These are phyloP conservation scores for Rostrohypoxylon terebratum DNA, from an alignment of 495 filamentous ascomycete species.

Conservation along the genomic window DNA sequence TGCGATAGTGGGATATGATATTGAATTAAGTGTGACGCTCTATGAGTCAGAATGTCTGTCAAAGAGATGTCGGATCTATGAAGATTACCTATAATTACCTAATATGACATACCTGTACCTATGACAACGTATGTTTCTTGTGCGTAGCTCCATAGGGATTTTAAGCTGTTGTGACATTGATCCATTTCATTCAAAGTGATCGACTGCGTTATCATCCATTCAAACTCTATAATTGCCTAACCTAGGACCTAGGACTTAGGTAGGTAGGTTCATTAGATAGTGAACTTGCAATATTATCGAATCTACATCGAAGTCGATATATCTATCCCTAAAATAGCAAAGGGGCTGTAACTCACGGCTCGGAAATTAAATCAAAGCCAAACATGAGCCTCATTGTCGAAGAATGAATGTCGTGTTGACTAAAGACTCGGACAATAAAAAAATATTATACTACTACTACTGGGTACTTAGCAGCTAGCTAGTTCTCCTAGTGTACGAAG, in stretches of 20 bases:
- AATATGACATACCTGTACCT: no score
- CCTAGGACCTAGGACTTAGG: no score
- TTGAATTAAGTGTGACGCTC: slow-evolving; percentile 14
- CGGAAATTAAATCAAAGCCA: slow-evolving; percentile 14
- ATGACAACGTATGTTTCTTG: not conserved
- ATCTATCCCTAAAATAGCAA: slow-evolving; percentile 10
- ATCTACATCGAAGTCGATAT: not conserved
- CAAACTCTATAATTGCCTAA: no score
- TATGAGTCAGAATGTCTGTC: not conserved
- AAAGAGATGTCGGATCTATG: no score
- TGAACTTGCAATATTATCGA: not conserved
- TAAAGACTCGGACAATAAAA: not conserved
- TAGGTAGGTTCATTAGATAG: not conserved
- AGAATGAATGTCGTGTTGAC: slow-evolving; percentile 3
- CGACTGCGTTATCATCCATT: not conserved
- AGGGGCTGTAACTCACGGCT: slow-evolving; percentile 8
- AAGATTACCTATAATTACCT: not conserved
- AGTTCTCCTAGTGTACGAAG: not conserved
- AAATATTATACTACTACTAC: no score
- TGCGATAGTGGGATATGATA: slow-evolving; percentile 27
- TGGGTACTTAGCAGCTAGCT: no score
- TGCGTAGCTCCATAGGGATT: not conserved
- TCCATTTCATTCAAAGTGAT: not conserved
- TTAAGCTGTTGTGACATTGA: no score
- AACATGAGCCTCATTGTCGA: slow-evolving; percentile 15